Evolutionary conservation across 2,329 filamentous ascomycete species (phyloP).

Genomic region (Plenodomus biglobosus): DNA sequence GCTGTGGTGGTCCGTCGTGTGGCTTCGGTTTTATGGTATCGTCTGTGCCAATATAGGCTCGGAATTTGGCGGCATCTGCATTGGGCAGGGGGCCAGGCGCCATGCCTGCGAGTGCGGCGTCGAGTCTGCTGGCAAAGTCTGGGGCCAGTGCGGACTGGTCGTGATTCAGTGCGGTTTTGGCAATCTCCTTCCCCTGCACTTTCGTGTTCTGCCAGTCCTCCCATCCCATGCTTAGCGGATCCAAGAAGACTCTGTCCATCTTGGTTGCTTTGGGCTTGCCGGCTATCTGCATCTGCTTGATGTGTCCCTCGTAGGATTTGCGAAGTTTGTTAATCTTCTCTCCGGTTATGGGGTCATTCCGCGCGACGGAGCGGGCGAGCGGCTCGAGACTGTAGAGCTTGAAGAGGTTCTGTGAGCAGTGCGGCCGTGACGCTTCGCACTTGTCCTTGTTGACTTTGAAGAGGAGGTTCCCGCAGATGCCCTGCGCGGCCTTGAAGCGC

Average conservation of each 20-base stretch:
- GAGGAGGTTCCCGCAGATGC: constrained; percentile 34
- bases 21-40: constrained; percentile 41
- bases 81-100: constrained; percentile 47
- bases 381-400: constrained; percentile 59
- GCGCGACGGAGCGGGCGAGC: constrained; percentile 60
- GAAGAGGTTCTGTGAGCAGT: constrained; percentile 61
- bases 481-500: constrained; percentile 32
- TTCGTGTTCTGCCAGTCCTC: constrained; percentile 46
- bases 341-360: constrained; percentile 62
- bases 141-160: constrained; percentile 30
- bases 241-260: constrained; percentile 40
- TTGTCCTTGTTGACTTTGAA: constrained; percentile 42
- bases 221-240: constrained; percentile 44
- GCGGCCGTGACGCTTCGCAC: constrained; percentile 54
- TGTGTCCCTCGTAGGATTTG: constrained; percentile 58
- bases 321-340: constrained; percentile 66
- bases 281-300: constrained; percentile 52
- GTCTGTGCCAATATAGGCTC: constrained; percentile 49
- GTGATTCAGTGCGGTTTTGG: constrained; percentile 28
- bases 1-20: constrained; percentile 25
- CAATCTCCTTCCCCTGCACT: constrained; percentile 46
- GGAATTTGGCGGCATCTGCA: constrained; percentile 47
- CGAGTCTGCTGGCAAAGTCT: constrained; percentile 40
- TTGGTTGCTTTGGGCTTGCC: constrained; percentile 53
- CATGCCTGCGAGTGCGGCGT: constrained; percentile 46